Percentiles rank a stretch among this genome's conserved stretches.
These are phyloP conservation scores for Butyriboletus loyo DNA, from an alignment of 768 basidiomycete species.

Conservation along the genomic window DNA sequence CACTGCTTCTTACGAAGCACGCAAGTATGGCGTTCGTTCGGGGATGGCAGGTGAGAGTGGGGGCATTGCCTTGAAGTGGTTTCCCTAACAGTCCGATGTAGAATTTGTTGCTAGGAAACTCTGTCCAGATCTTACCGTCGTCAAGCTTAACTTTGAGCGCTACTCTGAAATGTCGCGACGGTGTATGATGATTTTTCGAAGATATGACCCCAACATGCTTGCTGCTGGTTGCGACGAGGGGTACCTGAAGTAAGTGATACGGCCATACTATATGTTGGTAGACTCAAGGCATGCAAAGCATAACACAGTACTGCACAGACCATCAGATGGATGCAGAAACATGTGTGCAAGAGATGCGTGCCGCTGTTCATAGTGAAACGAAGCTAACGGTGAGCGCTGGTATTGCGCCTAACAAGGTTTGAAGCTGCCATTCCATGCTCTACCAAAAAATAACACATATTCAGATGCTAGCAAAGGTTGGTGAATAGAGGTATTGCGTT, in stretches of 20 bases:
- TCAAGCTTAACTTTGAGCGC: constrained; percentile 53
- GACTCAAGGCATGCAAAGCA: constrained; percentile 42
- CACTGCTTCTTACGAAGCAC: constrained; percentile 91
- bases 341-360: constrained; percentile 78
- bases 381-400: constrained; percentile 91
- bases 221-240: constrained; percentile 86
- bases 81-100: constrained; percentile 23
- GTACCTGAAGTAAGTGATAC: constrained; percentile 72
- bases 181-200: constrained; percentile 65
- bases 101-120: constrained; percentile 93
- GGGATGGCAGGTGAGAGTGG: constrained; percentile 85
- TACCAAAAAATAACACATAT: constrained; percentile 12
- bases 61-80: not conserved
- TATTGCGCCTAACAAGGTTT: constrained; percentile 91
- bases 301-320: constrained; percentile 78
- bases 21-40: constrained; percentile 87
- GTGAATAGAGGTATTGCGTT: constrained; percentile 35
- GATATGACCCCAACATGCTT: constrained; percentile 75
- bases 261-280: not conserved
- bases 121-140: constrained; percentile 81
- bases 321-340: constrained; percentile 62
- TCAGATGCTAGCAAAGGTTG: constrained; percentile 90
- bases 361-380: constrained; percentile 71
- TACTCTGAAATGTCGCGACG: constrained; percentile 69
- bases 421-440: constrained; percentile 24